Evolutionary conservation across 2,329 filamentous ascomycete genomes (phyloP), one percentile per base, ranked within the genome.

Genomic region (Clarireedia monteithiana): DNA sequence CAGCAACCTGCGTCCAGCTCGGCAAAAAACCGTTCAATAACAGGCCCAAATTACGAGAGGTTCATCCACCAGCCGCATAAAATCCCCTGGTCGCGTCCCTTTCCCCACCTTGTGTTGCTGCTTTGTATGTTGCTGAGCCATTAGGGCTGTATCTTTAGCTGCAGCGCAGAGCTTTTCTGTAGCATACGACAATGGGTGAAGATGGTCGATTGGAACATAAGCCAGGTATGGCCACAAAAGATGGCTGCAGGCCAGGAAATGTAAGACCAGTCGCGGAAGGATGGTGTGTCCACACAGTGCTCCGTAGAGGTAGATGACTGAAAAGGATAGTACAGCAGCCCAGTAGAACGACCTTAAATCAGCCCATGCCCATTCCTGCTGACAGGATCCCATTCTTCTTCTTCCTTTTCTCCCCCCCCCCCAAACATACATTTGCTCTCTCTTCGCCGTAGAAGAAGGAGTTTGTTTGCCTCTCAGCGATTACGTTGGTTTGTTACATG

Each of bases 361-460:
- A 59, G 59, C 61, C 62, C 60, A 61, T 61, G 53, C 60, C 63
- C 61, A 57, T 58, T 64, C 61, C 63, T 63, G 64, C 64, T 66
- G 62, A 64, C 62, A 58, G 56, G 55, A 55, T 54, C 53, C 58
- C 50, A 50, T 45, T 30, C 24, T 15, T 49, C 34, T 44, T 49
- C 34, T 44, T 46, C 36, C 54, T 34, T 30, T 10, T 30, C 34
- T 30, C 6, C 23, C 5, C 26, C 36, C 26, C 6, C 20, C 44
- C 44, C 9, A 47, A 45, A 23, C 23, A 23, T 45, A 17, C 10
- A 24, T 26, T 15, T 45, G 42, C 17, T 20, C 17, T 42, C 39
- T n/a, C 17, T 42, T n/a, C 6, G 4, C 17, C 6, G 7, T 14
- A 42, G 39, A 17, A 42, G 17, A n/a, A n/a, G 14, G 39, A 20